Evolutionary conservation across 1,284 basidiomycete species (phyloP).

Genomic region (Sanghuangporus baumii): DNA sequence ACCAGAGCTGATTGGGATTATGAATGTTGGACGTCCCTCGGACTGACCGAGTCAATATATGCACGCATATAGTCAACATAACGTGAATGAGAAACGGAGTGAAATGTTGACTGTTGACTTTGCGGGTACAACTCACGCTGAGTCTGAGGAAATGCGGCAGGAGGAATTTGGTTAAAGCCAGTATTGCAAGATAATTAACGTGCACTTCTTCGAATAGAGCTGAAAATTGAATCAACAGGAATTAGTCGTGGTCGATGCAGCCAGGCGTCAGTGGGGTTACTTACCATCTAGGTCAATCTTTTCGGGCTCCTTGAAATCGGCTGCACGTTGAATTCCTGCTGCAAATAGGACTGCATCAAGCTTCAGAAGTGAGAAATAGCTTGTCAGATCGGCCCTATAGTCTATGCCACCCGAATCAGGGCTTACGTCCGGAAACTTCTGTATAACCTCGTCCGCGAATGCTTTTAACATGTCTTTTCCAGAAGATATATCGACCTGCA

Average conservation of each 20-base stretch:
- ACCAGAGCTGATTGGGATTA: slow-evolving; percentile 49
- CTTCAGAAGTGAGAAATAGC: slow-evolving; percentile 28
- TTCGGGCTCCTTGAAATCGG: slow-evolving; percentile 45
- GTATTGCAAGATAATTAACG: slow-evolving; percentile 52
- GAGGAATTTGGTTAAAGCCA: slow-evolving; percentile 44
- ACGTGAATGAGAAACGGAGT: not conserved
- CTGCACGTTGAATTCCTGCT: slow-evolving; percentile 50
- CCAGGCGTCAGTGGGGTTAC: slow-evolving; percentile 15
- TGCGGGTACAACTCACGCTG: slow-evolving; percentile 31
- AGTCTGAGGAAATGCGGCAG: slow-evolving; percentile 53
- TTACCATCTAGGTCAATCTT: slow-evolving; percentile 42
- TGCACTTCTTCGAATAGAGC: slow-evolving; percentile 45
- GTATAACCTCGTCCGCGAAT: slow-evolving; percentile 35
- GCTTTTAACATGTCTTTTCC: slow-evolving; percentile 35
- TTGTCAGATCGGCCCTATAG: not conserved
- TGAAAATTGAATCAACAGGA: slow-evolving; percentile 21
- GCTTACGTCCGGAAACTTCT: slow-evolving; percentile 45
- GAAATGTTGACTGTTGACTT: not conserved
- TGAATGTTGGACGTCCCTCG: slow-evolving; percentile 40
- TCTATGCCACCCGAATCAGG: not conserved
- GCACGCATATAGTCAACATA: not conserved
- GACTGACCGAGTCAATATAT: slow-evolving; percentile 23
- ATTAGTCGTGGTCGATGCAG: not conserved
- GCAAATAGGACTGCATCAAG: slow-evolving; percentile 44
- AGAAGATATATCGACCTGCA: slow-evolving; percentile 39